Evolutionary conservation across 1,139 yeast genomes (phyloP).

Genomic region (Taphrina communis): DNA sequence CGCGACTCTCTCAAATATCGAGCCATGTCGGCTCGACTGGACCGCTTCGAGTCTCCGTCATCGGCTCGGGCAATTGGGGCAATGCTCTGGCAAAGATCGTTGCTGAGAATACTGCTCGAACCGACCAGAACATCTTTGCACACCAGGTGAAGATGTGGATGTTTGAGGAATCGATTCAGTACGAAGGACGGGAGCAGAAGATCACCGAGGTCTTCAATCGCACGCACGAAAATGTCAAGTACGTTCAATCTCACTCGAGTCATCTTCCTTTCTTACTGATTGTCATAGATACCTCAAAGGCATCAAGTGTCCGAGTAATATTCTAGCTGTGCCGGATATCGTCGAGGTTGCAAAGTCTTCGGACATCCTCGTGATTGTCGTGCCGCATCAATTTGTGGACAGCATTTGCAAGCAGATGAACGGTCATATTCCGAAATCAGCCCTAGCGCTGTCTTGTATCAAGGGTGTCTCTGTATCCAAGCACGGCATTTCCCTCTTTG

Average conservation of each 20-base stretch:
- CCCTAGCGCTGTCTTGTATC: slow-evolving; percentile 87
- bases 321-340: slow-evolving; percentile 83
- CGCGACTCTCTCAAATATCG: slow-evolving; percentile 22
- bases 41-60: slow-evolving; percentile 50
- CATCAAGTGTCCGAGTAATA: slow-evolving; percentile 76
- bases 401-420: slow-evolving; percentile 73
- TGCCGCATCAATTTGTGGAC: slow-evolving; percentile 91
- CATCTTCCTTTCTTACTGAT: slow-evolving; percentile 47
- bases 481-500: slow-evolving; percentile 78
- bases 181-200: slow-evolving; percentile 59
- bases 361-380: slow-evolving; percentile 83
- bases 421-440: slow-evolving; percentile 70
- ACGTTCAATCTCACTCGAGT: slow-evolving; percentile 33
- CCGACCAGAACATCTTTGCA: slow-evolving; percentile 67
- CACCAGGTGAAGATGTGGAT: slow-evolving; percentile 91
- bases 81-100: slow-evolving; percentile 93
- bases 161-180: slow-evolving; percentile 66
- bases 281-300: slow-evolving; percentile 67
- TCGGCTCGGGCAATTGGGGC: slow-evolving; percentile 67
- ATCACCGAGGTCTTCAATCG: slow-evolving; percentile 86
- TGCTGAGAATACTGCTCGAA: slow-evolving; percentile 78
- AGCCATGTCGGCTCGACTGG: slow-evolving; percentile 28
- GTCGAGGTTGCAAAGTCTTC: slow-evolving; percentile 74
- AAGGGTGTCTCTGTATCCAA: slow-evolving; percentile 87
- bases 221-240: slow-evolving; percentile 82